Base-by-base conservation (phyloP, 495 filamentous ascomycete genomes). In the Penicillium canescens region DNA sequence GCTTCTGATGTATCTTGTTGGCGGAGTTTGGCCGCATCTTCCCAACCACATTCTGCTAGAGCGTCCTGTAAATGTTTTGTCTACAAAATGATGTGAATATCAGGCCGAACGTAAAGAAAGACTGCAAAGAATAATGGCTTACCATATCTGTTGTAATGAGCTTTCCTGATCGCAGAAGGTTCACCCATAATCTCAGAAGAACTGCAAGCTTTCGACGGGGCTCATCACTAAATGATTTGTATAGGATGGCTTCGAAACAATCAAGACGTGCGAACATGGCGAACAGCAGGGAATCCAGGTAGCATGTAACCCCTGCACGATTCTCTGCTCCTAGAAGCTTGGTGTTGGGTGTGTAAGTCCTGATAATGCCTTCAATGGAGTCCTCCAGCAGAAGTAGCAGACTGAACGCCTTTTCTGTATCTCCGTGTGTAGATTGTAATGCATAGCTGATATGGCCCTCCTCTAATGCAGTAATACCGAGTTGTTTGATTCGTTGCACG, bases 1-100 rank as follows among this genome's bases (percentile, higher is more conserved):
- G 92, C 93, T 67, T 98, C 94, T 0, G 94, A 97, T 2, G 87
- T 86, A 70, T 98, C 94, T 62, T 98, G 94, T 67, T 98, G 94
- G 50, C 81, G 78, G 24, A 90, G 62, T 38, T 79, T 72, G 13
- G 80, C 79, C 34, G 92, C 93, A 42, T 96, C 93, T 62, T 82
- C 76, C 94, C 94, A 98, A 20, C 94, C 94, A 68, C 93, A 96
- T 31, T 83, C 85, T n/a, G 88, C 84, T 11, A 98, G 71, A 2
- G 91, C 77, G 16, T 90, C 81, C 68, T 96, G 92, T 13, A 98
- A 76, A 55, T 90, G 81, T 63, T 86, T 78, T 12, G 90, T 95
- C 91, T 96, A 61, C 9, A 9, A 21, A 39, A 26, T 1, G 20
- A 6, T 23, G 59, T 82, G 61, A 81, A 12, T 46, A 34, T 6